These are phyloP conservation scores for Rhizopogon sp. DNA, from an alignment of 768 basidiomycete species.

Conservation along the genomic window DNA sequence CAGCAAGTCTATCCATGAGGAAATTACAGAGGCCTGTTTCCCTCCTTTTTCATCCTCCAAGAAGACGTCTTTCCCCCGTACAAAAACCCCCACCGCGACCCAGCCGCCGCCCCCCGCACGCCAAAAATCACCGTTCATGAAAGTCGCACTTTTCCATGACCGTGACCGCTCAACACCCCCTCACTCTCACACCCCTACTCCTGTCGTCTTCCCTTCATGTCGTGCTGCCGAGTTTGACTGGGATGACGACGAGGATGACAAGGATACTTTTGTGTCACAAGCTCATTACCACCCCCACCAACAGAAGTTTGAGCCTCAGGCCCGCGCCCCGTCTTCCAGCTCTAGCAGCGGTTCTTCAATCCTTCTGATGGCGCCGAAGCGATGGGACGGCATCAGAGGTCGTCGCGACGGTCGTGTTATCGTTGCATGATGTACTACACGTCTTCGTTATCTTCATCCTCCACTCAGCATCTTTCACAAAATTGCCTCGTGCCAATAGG, in stretches of 20 bases:
- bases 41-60: slow-evolving; percentile 15
- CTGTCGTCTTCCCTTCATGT: slow-evolving; percentile 28
- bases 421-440: slow-evolving; percentile 9
- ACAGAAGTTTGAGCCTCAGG: slow-evolving; percentile 11
- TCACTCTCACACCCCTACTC: slow-evolving; percentile 24
- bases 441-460: background rate
- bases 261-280: slow-evolving; percentile 16
- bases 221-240: slow-evolving; percentile 22
- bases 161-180: slow-evolving; percentile 15
- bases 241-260: slow-evolving; percentile 21
- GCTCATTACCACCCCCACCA: slow-evolving; percentile 13
- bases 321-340: slow-evolving; percentile 14
- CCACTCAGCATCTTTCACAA: slow-evolving; percentile 1
- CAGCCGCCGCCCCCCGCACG: slow-evolving; percentile 11
- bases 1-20: slow-evolving; percentile 20
- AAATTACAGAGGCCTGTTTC: slow-evolving; percentile 27
- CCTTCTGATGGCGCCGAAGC: slow-evolving; percentile 26
- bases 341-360: slow-evolving; percentile 23
- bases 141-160: slow-evolving; percentile 1
- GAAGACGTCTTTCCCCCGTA: slow-evolving; percentile 6
- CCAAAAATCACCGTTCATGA: slow-evolving; percentile 11
- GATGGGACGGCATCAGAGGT: slow-evolving; percentile 10
- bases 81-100: slow-evolving; percentile 16
- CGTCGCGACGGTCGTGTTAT: slow-evolving; percentile 9
- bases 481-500: slow-evolving; percentile 4